These are phyloP conservation scores for Cardamine chenopodiifolia DNA, from an alignment of 345 rosid genomes.

Conservation along the genomic window DNA sequence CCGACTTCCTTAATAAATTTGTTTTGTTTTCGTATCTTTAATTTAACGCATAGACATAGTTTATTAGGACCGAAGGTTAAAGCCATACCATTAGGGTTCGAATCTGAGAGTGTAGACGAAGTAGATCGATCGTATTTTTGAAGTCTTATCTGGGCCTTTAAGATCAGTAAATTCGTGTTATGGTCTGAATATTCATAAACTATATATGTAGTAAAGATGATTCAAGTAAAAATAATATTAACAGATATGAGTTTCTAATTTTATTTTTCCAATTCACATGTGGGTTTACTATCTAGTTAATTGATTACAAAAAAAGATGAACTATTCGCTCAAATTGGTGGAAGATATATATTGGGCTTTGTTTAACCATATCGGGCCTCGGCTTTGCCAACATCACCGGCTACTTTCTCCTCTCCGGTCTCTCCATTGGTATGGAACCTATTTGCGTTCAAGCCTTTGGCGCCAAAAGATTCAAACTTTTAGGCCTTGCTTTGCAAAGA, in stretches of 20 bases:
- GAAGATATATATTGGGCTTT: not conserved
- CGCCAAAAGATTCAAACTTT: constrained; percentile 67
- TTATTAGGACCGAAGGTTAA: not conserved
- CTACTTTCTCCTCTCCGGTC: constrained; percentile 82
- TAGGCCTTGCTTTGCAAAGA: constrained; percentile 74
- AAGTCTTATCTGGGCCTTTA: not conserved
- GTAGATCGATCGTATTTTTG: not conserved
- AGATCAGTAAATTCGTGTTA: not conserved
- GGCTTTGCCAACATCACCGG: constrained; percentile 96
- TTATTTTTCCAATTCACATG: not conserved
- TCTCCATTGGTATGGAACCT: constrained; percentile 92
- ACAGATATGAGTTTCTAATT: not conserved
- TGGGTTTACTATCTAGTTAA: not conserved
- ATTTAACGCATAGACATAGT: not conserved
- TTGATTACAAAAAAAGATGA: not conserved
- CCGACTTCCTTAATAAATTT: no score
- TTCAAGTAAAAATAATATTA: no score
- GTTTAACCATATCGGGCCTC: constrained; percentile 22
- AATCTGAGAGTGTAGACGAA: not conserved
- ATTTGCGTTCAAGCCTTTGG: constrained; percentile 93
- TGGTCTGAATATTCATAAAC: not conserved
- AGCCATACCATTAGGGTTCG: not conserved
- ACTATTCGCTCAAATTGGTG: not conserved
- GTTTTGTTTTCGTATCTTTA: not conserved
- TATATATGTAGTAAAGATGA: no score